These are phyloP conservation scores for Begonia fuchsioides DNA, from an alignment of 306 rosid genomes.

Conservation along the genomic window DNA sequence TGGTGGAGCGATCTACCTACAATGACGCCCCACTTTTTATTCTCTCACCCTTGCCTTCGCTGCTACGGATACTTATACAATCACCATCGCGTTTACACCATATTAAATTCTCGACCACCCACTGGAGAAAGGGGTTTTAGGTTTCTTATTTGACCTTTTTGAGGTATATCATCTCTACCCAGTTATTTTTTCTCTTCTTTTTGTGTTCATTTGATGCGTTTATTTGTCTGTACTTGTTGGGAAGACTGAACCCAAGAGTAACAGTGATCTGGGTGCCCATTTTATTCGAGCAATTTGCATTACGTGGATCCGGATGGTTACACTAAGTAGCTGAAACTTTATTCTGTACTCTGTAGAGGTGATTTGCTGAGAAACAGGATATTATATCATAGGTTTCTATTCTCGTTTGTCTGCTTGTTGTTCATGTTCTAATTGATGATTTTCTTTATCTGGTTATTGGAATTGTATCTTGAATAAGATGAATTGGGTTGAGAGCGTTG, in stretches of 20 bases:
- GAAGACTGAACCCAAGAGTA: too few species aligned
- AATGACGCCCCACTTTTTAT: conserved; percentile 59
- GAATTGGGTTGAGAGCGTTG: too few species aligned
- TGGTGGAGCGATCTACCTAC: conserved; percentile 30
- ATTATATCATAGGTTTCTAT: too few species aligned
- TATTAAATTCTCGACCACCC: conserved; percentile 20
- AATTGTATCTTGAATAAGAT: too few species aligned
- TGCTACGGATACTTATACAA: conserved; percentile 22
- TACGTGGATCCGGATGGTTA: conserved; percentile 12
- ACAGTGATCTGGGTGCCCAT: conserved; percentile 10
- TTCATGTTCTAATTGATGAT: too few species aligned
- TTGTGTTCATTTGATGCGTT: conserved; percentile 4
- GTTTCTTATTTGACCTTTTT: conserved; percentile 17
- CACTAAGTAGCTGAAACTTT: neutral
- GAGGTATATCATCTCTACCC: conserved; percentile 33
- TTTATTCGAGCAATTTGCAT: neutral
- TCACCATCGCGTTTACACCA: conserved; percentile 3
- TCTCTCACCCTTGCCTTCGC: conserved; percentile 50
- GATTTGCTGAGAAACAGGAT: too few species aligned
- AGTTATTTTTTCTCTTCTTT: conserved; percentile 13
- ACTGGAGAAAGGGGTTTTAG: conserved; percentile 2
- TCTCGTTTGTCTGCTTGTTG: too few species aligned
- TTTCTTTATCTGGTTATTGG: too few species aligned
- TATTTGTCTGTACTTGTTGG: conserved; percentile 3
- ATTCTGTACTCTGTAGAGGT: too few species aligned